phyloP scores from a whole-genome alignment of 2,329 filamentous ascomycete genomes.

The Alternaria arborescens region DNA sequence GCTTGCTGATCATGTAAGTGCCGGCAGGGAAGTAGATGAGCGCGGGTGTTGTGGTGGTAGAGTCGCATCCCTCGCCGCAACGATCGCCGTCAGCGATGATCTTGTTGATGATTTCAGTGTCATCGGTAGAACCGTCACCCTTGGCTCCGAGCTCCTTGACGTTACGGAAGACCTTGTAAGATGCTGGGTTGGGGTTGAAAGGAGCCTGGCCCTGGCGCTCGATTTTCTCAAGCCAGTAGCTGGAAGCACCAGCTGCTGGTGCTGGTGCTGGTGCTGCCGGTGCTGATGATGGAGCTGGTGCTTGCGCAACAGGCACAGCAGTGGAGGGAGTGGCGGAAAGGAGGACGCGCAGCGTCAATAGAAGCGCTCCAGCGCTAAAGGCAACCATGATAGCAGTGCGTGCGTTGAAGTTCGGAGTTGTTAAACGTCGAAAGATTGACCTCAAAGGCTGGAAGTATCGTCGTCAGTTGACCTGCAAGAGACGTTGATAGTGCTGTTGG shows the following conservation, averaged over 20 bases:
- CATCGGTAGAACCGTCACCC: slow-evolving; percentile 76
- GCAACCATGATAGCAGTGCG: slow-evolving; percentile 49
- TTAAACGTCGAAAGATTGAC: slow-evolving; percentile 25
- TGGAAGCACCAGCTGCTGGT: slow-evolving; percentile 33
- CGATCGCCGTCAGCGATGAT: slow-evolving; percentile 81
- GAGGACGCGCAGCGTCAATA: slow-evolving; percentile 49
- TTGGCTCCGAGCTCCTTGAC: slow-evolving; percentile 55
- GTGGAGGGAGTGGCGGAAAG: slow-evolving; percentile 41
- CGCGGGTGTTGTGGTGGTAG: slow-evolving; percentile 81
- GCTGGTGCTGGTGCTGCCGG: slow-evolving; percentile 24
- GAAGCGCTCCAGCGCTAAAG: slow-evolving; percentile 48
- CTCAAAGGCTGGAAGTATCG: slow-evolving; percentile 29
- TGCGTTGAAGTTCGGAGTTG: slow-evolving; percentile 26
- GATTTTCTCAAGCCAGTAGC: slow-evolving; percentile 78
- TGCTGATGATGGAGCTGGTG: slow-evolving; percentile 20
- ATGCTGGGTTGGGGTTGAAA: slow-evolving; percentile 63
- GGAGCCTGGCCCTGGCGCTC: slow-evolving; percentile 73
- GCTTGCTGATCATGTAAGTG: slow-evolving; percentile 81
- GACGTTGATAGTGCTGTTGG: slow-evolving; percentile 29
- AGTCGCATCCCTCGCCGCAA: slow-evolving; percentile 84
- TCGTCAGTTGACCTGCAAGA: slow-evolving; percentile 43
- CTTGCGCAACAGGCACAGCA: slow-evolving; percentile 42
- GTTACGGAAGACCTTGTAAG: slow-evolving; percentile 69
- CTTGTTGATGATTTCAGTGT: slow-evolving; percentile 86
- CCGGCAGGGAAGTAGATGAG: slow-evolving; percentile 92